A percentile compares a stretch with the other conserved stretches of the same genome.
Evolutionary conservation across 768 basidiomycete genomes (phyloP).

Genomic region (Coprinopsis cinerea): DNA sequence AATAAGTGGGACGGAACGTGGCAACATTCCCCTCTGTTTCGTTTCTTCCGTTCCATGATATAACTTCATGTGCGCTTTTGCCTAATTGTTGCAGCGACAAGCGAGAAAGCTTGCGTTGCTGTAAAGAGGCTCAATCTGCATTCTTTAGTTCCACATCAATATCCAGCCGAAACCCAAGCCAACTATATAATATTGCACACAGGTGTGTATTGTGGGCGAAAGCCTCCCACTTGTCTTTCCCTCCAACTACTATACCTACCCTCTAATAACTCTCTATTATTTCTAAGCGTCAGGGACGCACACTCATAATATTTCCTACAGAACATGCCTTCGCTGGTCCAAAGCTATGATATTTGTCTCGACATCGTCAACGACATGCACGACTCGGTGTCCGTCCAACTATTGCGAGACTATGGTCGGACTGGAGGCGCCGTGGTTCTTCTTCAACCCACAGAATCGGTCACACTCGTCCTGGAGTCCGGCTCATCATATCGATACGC

Average conservation of each 20-base stretch:
- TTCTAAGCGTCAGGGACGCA: constrained; percentile 30
- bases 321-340: constrained; percentile 53
- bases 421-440: constrained; percentile 48
- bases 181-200: too few species aligned
- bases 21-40: constrained; percentile 8
- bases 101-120: too few species aligned
- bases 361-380: constrained; percentile 67
- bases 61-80: constrained; percentile 1
- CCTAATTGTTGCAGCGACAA: constrained; percentile 10
- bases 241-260: too few species aligned
- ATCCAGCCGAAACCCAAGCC: too few species aligned
- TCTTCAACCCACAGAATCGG: constrained; percentile 54
- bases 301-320: constrained; percentile 7
- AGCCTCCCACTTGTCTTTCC: constrained; percentile 6
- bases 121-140: too few species aligned
- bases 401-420: constrained; percentile 58
- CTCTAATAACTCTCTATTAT: constrained; percentile 9
- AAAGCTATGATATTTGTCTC: constrained; percentile 60
- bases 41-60: constrained; percentile 1
- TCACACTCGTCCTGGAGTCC: constrained; percentile 65
- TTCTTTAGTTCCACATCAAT: too few species aligned
- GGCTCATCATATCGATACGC: constrained; percentile 66
- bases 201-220: too few species aligned
- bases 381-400: constrained; percentile 58
- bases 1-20: constrained; percentile 22